phyloP scores from a whole-genome alignment of 371 early-diverging fungal species.

The Mucor velutinosus region DNA sequence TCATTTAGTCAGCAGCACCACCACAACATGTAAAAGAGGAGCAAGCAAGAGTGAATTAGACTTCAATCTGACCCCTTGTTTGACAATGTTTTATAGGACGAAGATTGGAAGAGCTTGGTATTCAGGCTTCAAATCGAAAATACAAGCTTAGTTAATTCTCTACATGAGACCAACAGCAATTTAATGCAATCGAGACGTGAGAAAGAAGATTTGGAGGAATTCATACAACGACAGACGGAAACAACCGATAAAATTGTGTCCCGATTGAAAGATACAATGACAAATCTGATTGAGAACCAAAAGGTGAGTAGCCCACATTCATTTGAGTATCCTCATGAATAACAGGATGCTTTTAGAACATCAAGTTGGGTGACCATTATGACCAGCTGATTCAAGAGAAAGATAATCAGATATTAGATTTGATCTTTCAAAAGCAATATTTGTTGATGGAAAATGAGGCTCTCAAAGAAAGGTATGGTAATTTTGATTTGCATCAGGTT shows the following conservation, averaged over 20 bases:
- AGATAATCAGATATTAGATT: background rate
- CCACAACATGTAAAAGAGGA: background rate
- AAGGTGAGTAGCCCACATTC: background rate
- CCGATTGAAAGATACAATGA: conserved; percentile 7
- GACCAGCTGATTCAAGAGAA: background rate
- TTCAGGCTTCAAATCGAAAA: conserved; percentile 19
- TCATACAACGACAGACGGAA: conserved; percentile 23
- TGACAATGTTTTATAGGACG: background rate
- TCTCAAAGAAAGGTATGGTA: conserved; percentile 16
- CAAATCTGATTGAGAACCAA: conserved; percentile 4
- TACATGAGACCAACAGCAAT: conserved; percentile 16
- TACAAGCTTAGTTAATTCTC: conserved; percentile 12
- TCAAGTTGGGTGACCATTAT: background rate
- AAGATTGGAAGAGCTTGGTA: conserved; percentile 22
- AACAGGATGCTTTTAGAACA: background rate
- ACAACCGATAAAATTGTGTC: conserved; percentile 21
- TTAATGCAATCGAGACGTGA: conserved; percentile 22
- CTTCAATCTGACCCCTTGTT: background rate
- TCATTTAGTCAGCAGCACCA: conserved; percentile 16
- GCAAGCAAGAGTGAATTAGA: background rate
- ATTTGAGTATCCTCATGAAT: background rate
- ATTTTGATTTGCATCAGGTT: background rate
- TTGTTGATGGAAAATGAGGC: conserved; percentile 14
- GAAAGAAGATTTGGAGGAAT: conserved; percentile 17
- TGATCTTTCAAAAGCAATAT: conserved; percentile 26